Evolutionary conservation across 164 flowering plant species (phyloP), one percentile per base, ranked within the genome.

Genomic region (Vitis cinerea): DNA sequence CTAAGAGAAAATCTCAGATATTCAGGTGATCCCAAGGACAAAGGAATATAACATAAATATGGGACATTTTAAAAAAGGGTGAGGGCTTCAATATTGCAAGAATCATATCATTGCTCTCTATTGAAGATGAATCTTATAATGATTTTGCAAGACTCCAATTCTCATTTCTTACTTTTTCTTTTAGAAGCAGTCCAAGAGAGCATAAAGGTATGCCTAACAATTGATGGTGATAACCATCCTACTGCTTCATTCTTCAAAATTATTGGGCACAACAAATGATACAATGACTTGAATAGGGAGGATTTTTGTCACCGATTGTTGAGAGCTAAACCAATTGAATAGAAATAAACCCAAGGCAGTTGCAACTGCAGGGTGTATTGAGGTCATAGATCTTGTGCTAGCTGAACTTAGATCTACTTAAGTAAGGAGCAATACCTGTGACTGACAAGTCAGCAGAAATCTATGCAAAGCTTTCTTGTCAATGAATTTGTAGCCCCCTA

Each of bases 381-480:
- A 63, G 19, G 19, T 49, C 17, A 19, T 7, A 48, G 9, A 19
- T 48, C 66, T 44, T 48, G 16, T 17, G 17, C 13, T 8, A 10
- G 16, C 37, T 19, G 52, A 64, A 50, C 2, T 19, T 64, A 48
- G 52, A 52, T 14, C 23, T 9, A 65, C 7, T 29, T 62, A 68
- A 71, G 19, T 10, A 72, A 61, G 57, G 8, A 73, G 51, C 8
- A 64, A 69, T 49, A 90, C 98, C 97, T 85, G 13, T 19, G 91
- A 83, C 72, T 96, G 95, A 66, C 97, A 90, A 64, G 88, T 82
- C 17, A 88, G 76, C 78, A 96, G 74, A 74, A 90, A 96, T 30
- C 62, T 72, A 27, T 80, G 86, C 66, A 91, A 81, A 61, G 91
- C 83, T 66, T 51, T 74, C 75, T 79, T 73, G 70, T 91, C 84